Percentiles rank a stretch among this genome's conserved stretches.
These are phyloP conservation scores for Penicillium parvum DNA, from an alignment of 495 filamentous ascomycete species.

Conservation along the genomic window DNA sequence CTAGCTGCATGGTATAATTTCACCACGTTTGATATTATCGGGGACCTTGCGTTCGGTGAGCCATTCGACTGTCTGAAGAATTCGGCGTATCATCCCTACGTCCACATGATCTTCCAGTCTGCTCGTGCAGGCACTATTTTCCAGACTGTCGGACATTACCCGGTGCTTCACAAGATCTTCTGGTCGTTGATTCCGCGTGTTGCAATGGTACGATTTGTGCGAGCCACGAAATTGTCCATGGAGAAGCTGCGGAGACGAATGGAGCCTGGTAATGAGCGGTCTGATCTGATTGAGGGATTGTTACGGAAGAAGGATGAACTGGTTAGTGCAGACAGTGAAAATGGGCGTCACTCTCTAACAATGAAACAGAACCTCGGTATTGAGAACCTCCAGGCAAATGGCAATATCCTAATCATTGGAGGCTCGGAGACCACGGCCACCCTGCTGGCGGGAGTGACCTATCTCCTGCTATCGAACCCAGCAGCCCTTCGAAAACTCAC, in stretches of 20 bases:
- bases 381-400: constrained; percentile 37
- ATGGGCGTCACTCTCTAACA: background rate
- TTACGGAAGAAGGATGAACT: constrained; percentile 44
- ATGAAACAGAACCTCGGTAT: constrained; percentile 31
- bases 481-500: constrained; percentile 37
- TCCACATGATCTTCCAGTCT: constrained; percentile 37
- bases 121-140: constrained; percentile 25
- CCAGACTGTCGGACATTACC: constrained; percentile 33
- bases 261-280: constrained; percentile 31
- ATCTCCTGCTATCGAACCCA: constrained; percentile 46
- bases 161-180: constrained; percentile 19
- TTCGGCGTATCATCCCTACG: constrained; percentile 3
- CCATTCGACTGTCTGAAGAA: constrained; percentile 3
- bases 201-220: too few species aligned
- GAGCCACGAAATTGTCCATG: too few species aligned
- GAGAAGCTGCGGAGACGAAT: constrained; percentile 41
- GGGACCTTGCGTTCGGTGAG: constrained; percentile 7
- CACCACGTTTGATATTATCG: constrained; percentile 9
- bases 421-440: constrained; percentile 62
- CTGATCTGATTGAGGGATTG: constrained; percentile 48
- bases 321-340: too few species aligned
- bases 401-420: constrained; percentile 42
- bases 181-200: constrained; percentile 14
- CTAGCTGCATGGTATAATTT: constrained; percentile 5
- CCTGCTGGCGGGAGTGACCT: constrained; percentile 48